Evolutionary conservation across 2,329 filamentous ascomycete genomes (phyloP).

Genomic region (Fusarium chuoi): DNA sequence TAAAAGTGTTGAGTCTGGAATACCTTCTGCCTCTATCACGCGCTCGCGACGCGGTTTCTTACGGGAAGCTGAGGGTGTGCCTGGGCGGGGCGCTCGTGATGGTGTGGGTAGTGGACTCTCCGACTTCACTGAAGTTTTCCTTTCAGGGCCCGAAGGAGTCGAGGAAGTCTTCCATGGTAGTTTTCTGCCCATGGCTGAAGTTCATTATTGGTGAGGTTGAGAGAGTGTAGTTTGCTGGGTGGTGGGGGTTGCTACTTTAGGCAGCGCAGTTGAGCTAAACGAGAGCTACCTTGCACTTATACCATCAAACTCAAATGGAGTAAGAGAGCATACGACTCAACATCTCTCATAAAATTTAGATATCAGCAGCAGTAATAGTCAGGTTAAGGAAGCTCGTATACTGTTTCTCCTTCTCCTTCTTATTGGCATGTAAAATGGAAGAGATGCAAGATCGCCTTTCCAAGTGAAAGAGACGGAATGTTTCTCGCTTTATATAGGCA

Average conservation of each 20-base stretch:
- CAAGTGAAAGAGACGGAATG: background rate
- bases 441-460: background rate
- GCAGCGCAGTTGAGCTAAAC: constrained; percentile 7
- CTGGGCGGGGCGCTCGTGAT: constrained; percentile 5
- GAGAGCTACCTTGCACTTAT: background rate
- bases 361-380: background rate
- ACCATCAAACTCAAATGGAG: background rate
- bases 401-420: background rate
- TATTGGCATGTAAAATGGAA: background rate
- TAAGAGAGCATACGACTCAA: background rate
- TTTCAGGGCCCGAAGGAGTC: constrained; percentile 9
- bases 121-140: constrained; percentile 5
- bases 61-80: constrained; percentile 8
- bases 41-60: constrained; percentile 36
- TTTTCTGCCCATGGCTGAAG: constrained; percentile 58
- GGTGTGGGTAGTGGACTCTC: constrained; percentile 11
- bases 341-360: background rate
- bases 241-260: constrained; percentile 18
- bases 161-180: constrained; percentile 60
- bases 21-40: constrained; percentile 42
- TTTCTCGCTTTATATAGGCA: background rate
- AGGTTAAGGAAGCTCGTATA: background rate
- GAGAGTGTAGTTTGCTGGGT: background rate
- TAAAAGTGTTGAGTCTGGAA: background rate
- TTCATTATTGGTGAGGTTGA: constrained; percentile 10